These are phyloP conservation scores for Aspergillus taichungensis DNA, from an alignment of 495 filamentous ascomycete genomes.

Conservation along the genomic window DNA sequence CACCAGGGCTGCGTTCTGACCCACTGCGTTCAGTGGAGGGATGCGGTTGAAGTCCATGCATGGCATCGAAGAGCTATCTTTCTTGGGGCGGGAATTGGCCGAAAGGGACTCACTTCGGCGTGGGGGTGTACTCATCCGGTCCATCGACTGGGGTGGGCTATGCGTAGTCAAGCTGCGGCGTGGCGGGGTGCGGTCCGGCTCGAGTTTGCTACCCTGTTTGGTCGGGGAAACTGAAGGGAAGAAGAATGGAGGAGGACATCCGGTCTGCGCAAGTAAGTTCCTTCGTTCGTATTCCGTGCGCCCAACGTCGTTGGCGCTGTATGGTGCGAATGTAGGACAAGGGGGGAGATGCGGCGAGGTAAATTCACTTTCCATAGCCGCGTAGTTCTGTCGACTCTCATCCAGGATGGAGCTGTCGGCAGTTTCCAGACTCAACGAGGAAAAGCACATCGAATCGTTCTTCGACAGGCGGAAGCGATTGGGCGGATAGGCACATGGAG, in stretches of 20 bases:
- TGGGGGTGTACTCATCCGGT: slow-evolving; percentile 19
- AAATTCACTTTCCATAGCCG: slow-evolving; percentile 21
- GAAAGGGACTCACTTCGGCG: slow-evolving; percentile 31
- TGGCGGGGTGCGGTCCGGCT: slow-evolving; percentile 21
- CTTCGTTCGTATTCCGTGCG: slow-evolving; percentile 25
- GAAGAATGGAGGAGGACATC: slow-evolving; percentile 18
- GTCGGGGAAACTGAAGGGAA: slow-evolving; percentile 25
- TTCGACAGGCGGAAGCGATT: slow-evolving; percentile 30
- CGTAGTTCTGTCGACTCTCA: slow-evolving; percentile 21
- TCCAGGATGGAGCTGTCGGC: slow-evolving; percentile 44
- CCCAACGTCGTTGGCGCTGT: slow-evolving; percentile 38
- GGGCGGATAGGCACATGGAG: slow-evolving; percentile 25
- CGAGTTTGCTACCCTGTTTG: slow-evolving; percentile 15
- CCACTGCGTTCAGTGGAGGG: slow-evolving; percentile 6
- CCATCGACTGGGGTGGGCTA: slow-evolving; percentile 17
- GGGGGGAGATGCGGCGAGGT: slow-evolving; percentile 28
- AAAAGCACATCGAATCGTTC: slow-evolving; percentile 35
- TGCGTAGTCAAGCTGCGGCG: slow-evolving; percentile 35
- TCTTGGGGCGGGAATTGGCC: slow-evolving; percentile 11
- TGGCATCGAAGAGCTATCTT: slow-evolving; percentile 5
- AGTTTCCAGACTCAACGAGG: slow-evolving; percentile 38
- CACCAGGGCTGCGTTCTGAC: slow-evolving; percentile 15
- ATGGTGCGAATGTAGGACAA: slow-evolving; percentile 32
- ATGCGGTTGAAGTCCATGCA: slow-evolving; percentile 8
- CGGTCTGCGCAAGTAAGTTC: slow-evolving; percentile 16